Evolutionary conservation across 2,329 filamentous ascomycete species (phyloP).

Genomic region (Colletotrichum brevisporum): DNA sequence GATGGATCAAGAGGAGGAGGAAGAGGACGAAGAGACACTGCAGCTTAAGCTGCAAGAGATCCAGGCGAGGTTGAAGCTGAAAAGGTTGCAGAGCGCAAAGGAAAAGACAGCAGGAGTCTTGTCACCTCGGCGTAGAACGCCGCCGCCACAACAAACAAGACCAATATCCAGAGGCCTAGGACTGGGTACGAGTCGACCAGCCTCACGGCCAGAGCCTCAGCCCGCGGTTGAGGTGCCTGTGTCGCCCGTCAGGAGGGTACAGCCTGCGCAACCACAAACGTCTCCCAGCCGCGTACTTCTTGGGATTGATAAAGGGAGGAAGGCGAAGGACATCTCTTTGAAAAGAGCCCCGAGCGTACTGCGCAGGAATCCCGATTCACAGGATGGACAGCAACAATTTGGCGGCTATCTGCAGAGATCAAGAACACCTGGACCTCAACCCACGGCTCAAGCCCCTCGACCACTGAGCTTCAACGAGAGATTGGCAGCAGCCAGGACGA

Average conservation of each 20-base stretch:
- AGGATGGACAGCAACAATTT: slow-evolving; percentile 46
- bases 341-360: slow-evolving; percentile 75
- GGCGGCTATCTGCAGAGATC: slow-evolving; percentile 62
- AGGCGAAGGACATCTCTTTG: slow-evolving; percentile 85
- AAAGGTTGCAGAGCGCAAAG: slow-evolving; percentile 82
- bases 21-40: slow-evolving; percentile 91
- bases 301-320: slow-evolving; percentile 91
- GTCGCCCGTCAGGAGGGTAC: slow-evolving; percentile 75
- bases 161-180: slow-evolving; percentile 46
- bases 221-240: slow-evolving; percentile 78
- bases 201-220: slow-evolving; percentile 44
- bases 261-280: slow-evolving; percentile 66
- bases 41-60: slow-evolving; percentile 90
- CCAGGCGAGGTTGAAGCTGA: slow-evolving; percentile 87
- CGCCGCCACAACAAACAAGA: slow-evolving; percentile 35
- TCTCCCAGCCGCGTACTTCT: slow-evolving; percentile 86
- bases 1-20: slow-evolving; percentile 66
- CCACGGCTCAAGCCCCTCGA: slow-evolving; percentile 50
- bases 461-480: slow-evolving; percentile 85
- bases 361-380: slow-evolving; percentile 50
- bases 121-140: slow-evolving; percentile 29
- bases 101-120: slow-evolving; percentile 49
- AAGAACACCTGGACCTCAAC: slow-evolving; percentile 52
- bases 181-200: slow-evolving; percentile 40
- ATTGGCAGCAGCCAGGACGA: slow-evolving; percentile 77